Evolutionary conservation across 2,329 filamentous ascomycete species (phyloP).

Genomic region (Hypoxylon rubiginosum): DNA sequence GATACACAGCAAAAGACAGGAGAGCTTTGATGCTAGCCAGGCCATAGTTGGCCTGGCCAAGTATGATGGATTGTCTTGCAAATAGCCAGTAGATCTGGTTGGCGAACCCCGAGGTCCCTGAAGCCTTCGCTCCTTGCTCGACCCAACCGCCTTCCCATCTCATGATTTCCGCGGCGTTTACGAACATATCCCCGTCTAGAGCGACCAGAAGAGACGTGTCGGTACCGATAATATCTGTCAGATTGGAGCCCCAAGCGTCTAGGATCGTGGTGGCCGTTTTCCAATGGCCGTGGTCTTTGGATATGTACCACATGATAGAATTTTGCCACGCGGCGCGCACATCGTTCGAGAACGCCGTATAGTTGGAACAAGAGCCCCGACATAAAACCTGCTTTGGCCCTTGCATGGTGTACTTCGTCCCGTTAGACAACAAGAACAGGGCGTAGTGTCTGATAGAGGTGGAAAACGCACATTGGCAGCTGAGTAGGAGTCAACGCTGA

Average conservation of each 20-base stretch:
- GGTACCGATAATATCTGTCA: slow-evolving; percentile 53
- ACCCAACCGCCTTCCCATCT: slow-evolving; percentile 58
- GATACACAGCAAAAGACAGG: slow-evolving; percentile 56
- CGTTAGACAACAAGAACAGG: neutral
- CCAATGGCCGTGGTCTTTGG: slow-evolving; percentile 54
- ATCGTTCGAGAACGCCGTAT: slow-evolving; percentile 54
- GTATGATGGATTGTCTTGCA: slow-evolving; percentile 53
- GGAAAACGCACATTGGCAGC: slow-evolving; percentile 7
- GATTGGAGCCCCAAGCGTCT: slow-evolving; percentile 53
- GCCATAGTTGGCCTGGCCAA: slow-evolving; percentile 60
- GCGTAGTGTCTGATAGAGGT: neutral
- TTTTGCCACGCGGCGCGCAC: slow-evolving; percentile 57
- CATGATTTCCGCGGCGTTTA: slow-evolving; percentile 61
- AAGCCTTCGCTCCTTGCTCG: slow-evolving; percentile 52
- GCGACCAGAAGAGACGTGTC: slow-evolving; percentile 56
- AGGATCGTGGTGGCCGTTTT: slow-evolving; percentile 53
- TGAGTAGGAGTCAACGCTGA: slow-evolving; percentile 35
- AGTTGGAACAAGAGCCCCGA: slow-evolving; percentile 54
- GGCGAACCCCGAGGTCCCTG: slow-evolving; percentile 55
- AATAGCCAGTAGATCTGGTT: slow-evolving; percentile 60
- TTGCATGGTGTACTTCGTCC: slow-evolving; percentile 48
- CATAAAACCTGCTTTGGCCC: slow-evolving; percentile 51
- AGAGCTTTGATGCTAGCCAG: slow-evolving; percentile 57
- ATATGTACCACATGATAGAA: slow-evolving; percentile 60
- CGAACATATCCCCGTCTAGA: slow-evolving; percentile 57